A percentile compares a stretch with the other conserved stretches of the same genome.
These are phyloP conservation scores for Ustilago curta DNA, from an alignment of 1,284 basidiomycete genomes.

Conservation along the genomic window DNA sequence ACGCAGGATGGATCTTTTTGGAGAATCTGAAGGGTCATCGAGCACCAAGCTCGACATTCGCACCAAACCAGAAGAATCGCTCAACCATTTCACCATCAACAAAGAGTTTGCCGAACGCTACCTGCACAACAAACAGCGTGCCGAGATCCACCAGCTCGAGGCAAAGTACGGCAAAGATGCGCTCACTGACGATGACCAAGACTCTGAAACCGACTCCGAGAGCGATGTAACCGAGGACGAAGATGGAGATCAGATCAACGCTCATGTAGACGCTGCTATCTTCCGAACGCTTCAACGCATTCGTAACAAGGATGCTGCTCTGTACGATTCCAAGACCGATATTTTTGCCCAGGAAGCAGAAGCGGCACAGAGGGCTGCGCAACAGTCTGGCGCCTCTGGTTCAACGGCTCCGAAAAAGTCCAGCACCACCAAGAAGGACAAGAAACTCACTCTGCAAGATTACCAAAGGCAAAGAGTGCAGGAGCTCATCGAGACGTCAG, in stretches of 20 bases:
- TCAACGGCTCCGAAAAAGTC: constrained; percentile 13
- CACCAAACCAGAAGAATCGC: constrained; percentile 42
- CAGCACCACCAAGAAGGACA: constrained; percentile 42
- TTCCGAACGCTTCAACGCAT: constrained; percentile 90
- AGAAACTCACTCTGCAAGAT: constrained; percentile 65
- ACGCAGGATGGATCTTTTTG: constrained; percentile 45
- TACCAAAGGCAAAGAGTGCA: constrained; percentile 65
- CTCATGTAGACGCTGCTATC: constrained; percentile 93
- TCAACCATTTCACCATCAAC: constrained; percentile 61
- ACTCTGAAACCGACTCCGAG: constrained; percentile 45
- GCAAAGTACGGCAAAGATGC: constrained; percentile 58
- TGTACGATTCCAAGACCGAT: constrained; percentile 76
- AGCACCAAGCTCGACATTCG: constrained; percentile 40
- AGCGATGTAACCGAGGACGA: constrained; percentile 88
- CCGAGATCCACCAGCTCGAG: constrained; percentile 62
- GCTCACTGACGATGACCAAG: constrained; percentile 35
- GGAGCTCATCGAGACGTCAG: constrained; percentile 61
- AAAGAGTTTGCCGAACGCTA: constrained; percentile 65
- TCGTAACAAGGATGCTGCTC: constrained; percentile 82
- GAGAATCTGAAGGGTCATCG: constrained; percentile 8
- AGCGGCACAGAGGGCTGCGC: constrained; percentile 33
- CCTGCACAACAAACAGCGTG: constrained; percentile 64
- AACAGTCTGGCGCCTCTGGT: constrained; percentile 13
- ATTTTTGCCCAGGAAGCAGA: constrained; percentile 61
- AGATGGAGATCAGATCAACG: constrained; percentile 93